Conservation (phyloP, 306 rosid genomes). For the Prunus davidiana region DNA sequence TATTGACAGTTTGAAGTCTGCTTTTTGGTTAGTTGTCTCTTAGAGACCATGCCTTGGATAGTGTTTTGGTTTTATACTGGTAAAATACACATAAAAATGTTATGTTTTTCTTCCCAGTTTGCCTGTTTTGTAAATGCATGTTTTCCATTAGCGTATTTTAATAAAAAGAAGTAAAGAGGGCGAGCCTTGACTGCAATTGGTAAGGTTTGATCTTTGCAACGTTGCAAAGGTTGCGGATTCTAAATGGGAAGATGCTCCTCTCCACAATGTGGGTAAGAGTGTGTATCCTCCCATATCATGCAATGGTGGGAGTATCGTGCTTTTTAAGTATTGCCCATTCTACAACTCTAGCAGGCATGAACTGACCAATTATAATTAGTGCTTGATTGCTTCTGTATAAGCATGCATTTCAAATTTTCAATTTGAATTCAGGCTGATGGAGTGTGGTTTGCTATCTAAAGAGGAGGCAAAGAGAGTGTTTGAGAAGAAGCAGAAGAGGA, state of each 20-base stretch:
- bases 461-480: constrained; percentile 57
- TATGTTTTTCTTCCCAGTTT: background rate
- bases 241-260: background rate
- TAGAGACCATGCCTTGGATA: background rate
- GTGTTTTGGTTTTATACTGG: background rate
- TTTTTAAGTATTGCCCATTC: background rate
- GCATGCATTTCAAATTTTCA: constrained; percentile 5
- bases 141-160: background rate
- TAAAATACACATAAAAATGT: background rate
- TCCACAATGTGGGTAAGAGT: background rate
- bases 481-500: constrained; percentile 62
- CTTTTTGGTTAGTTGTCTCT: background rate
- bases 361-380: background rate
- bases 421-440: constrained; percentile 82
- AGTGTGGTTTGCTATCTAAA: constrained; percentile 72
- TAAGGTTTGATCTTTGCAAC: background rate
- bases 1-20: background rate
- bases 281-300: background rate
- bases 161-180: background rate
- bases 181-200: background rate
- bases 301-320: background rate
- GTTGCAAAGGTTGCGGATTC: background rate
- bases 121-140: background rate
- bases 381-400: background rate
- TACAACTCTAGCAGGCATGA: background rate